A percentile compares a stretch with the other conserved stretches of the same genome.
These are phyloP conservation scores for Fusarium miscanthi DNA, from an alignment of 2,329 filamentous ascomycete species.

Conservation along the genomic window DNA sequence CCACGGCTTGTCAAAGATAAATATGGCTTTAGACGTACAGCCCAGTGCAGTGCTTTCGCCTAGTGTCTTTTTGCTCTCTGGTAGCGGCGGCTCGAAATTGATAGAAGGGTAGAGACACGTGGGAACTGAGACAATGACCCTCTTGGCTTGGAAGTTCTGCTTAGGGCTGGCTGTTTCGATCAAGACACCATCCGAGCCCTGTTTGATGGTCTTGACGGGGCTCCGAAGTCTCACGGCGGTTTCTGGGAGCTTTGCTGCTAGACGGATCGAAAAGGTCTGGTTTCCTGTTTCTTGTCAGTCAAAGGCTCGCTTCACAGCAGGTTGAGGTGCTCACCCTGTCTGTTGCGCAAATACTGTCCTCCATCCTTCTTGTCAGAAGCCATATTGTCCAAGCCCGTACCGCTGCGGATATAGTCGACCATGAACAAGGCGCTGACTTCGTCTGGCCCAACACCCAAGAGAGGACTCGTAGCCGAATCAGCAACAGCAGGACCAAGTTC, in stretches of 20 bases:
- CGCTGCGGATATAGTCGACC: constrained; percentile 36
- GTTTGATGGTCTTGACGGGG: constrained; percentile 31
- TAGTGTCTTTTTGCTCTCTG: constrained; percentile 43
- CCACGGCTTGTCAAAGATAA: constrained; percentile 57
- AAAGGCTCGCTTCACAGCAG: no score
- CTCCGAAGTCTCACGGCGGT: constrained; percentile 25
- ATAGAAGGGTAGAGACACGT: constrained; percentile 40
- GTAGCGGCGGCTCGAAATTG: constrained; percentile 45
- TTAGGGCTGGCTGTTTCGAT: constrained; percentile 27
- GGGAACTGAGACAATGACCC: constrained; percentile 44
- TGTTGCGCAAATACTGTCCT: constrained; percentile 41
- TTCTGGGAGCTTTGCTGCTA: constrained; percentile 27
- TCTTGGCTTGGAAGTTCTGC: constrained; percentile 32
- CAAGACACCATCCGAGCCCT: constrained; percentile 14
- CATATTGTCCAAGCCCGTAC: constrained; percentile 34
- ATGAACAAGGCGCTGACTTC: constrained; percentile 37
- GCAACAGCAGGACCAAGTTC: constrained; percentile 14
- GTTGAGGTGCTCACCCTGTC: constrained; percentile 22
- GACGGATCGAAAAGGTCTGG: constrained; percentile 22
- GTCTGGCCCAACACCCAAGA: constrained; percentile 36
- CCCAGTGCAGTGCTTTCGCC: constrained; percentile 48
- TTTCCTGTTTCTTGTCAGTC: constrained; percentile 18
- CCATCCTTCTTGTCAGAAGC: constrained; percentile 35
- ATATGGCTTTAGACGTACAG: constrained; percentile 51
- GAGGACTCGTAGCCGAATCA: constrained; percentile 1